A percentile compares a stretch with the other conserved stretches of the same genome.
Conservation (phyloP, 177 flowering plant species). For the Vitis hybrid region DNA sequence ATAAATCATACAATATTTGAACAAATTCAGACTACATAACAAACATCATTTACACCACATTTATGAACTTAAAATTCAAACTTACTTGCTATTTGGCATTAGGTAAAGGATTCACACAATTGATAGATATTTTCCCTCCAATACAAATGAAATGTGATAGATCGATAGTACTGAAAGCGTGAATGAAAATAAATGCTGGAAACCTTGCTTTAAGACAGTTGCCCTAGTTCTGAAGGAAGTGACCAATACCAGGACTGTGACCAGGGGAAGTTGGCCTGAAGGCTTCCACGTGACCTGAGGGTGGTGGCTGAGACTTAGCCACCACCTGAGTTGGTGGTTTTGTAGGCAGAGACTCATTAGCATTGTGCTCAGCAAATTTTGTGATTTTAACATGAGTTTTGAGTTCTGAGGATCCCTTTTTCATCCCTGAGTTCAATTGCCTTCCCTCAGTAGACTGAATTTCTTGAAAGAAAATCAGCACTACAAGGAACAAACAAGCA, state of each 20-base stretch:
- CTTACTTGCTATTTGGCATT: too few species aligned
- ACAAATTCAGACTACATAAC: too few species aligned
- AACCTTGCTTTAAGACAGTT: too few species aligned
- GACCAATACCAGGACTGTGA: slow-evolving; percentile 41
- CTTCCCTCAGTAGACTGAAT: slow-evolving; percentile 18
- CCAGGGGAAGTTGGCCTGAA: slow-evolving; percentile 36
- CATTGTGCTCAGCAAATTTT: not conserved
- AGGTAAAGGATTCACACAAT: too few species aligned
- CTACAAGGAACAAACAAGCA: slow-evolving; percentile 18
- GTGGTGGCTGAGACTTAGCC: not conserved
- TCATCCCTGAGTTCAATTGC: slow-evolving; percentile 15
- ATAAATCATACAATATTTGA: too few species aligned
- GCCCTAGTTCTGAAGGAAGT: slow-evolving; percentile 18
- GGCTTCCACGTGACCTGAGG: slow-evolving; percentile 16
- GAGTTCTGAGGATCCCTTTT: slow-evolving; percentile 16
- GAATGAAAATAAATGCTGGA: too few species aligned
- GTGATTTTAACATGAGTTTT: not conserved
- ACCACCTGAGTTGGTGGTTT: not conserved
- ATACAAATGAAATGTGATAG: too few species aligned
- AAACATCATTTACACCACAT: too few species aligned
- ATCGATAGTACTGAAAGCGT: too few species aligned
- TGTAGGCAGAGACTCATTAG: not conserved
- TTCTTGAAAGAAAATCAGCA: slow-evolving; percentile 24
- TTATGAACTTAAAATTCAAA: too few species aligned
- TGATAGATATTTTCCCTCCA: too few species aligned